Percentiles rank a stretch among this genome's conserved stretches.
Conservation (phyloP, 2,329 filamentous ascomycete species). For the Verticillium nubilum region DNA sequence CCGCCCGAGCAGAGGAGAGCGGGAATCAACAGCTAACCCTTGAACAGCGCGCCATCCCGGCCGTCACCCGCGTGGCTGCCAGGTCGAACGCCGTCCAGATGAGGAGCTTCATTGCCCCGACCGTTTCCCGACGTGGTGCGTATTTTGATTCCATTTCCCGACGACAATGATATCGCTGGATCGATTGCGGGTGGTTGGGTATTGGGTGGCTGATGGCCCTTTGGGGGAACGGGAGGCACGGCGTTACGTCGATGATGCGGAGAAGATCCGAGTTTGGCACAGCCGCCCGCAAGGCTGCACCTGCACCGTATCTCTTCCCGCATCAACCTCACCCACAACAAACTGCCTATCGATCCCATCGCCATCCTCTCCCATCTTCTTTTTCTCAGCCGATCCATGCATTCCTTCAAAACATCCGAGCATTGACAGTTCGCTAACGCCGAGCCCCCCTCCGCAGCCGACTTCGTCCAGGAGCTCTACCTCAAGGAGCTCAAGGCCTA, state of each 20-base stretch:
- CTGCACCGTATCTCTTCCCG: neutral
- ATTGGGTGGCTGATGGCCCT: no score
- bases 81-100: conserved; percentile 39
- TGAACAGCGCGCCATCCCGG: conserved; percentile 41
- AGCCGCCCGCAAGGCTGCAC: neutral
- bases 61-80: conserved; percentile 43
- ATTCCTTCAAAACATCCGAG: neutral
- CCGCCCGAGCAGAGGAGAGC: conserved; percentile 1
- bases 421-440: neutral
- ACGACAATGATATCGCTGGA: neutral
- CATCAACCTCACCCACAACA: neutral
- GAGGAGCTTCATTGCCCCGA: conserved; percentile 55
- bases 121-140: conserved; percentile 58
- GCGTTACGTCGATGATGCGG: neutral
- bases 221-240: neutral
- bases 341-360: neutral
- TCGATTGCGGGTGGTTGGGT: neutral
- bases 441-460: conserved; percentile 57
- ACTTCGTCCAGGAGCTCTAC: conserved; percentile 97
- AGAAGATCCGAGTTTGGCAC: neutral
- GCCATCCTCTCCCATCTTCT: neutral
- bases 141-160: conserved; percentile 14
- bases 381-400: neutral
- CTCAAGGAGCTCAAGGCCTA: conserved; percentile 92
- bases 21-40: conserved; percentile 2